Evolutionary conservation across 306 rosid genomes (phyloP).

Genomic region (Styphnolobium japonicum): DNA sequence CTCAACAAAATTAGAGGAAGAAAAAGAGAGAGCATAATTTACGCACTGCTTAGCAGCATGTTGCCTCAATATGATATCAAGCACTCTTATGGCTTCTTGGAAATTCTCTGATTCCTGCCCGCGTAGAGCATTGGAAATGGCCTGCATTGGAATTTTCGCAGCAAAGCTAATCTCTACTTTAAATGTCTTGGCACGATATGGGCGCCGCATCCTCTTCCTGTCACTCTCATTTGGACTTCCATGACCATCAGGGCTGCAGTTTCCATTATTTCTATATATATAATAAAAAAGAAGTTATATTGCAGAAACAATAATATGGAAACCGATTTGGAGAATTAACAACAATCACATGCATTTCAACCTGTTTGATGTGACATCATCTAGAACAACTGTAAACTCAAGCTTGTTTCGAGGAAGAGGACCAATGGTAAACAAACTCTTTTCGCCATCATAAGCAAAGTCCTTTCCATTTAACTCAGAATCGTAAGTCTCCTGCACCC

Average conservation of each 20-base stretch:
- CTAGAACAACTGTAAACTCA: constrained; percentile 79
- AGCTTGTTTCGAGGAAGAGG: constrained; percentile 80
- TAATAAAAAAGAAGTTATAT: neutral
- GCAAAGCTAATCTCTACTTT: constrained; percentile 87
- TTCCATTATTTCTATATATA: constrained; percentile 59
- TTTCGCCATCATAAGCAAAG: constrained; percentile 92
- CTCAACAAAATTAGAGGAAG: neutral
- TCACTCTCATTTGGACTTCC: constrained; percentile 69
- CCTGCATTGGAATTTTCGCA: constrained; percentile 73
- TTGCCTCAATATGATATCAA: constrained; percentile 82
- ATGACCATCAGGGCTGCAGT: constrained; percentile 46
- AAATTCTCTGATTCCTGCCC: constrained; percentile 85
- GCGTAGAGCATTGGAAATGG: constrained; percentile 71
- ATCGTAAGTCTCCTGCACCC: constrained; percentile 74
- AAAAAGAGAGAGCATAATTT: neutral
- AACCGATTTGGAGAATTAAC: neutral
- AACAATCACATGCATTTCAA: constrained; percentile 10
- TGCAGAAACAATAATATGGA: neutral
- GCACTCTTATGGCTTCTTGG: constrained; percentile 84
- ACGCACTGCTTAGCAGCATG: constrained; percentile 94
- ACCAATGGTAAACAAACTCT: constrained; percentile 84
- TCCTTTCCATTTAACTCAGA: constrained; percentile 71
- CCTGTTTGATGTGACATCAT: constrained; percentile 66
- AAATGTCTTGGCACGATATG: constrained; percentile 55
- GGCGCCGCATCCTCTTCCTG: constrained; percentile 70